Conservation (phyloP, 495 filamentous ascomycete species). For the Aeminium ludgeri region DNA sequence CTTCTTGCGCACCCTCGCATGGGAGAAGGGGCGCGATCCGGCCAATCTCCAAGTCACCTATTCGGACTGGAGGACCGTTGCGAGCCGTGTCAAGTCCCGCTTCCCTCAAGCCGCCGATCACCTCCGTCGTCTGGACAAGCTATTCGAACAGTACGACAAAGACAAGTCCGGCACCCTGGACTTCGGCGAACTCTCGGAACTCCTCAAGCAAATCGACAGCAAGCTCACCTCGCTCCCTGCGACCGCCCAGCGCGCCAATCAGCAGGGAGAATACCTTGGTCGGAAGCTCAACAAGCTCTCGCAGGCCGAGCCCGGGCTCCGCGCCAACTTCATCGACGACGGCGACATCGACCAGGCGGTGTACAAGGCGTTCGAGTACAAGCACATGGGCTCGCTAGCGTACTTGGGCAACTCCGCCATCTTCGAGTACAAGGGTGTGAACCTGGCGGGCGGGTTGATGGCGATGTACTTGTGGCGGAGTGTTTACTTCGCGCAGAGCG, state of each 20-base stretch:
- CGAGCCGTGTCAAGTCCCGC: constrained; percentile 61
- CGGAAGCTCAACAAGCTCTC: constrained; percentile 90
- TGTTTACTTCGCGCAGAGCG: constrained; percentile 95
- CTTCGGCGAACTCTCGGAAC: constrained; percentile 76
- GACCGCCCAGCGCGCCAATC: constrained; percentile 88
- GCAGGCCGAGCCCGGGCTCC: constrained; percentile 55
- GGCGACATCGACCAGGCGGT: constrained; percentile 85
- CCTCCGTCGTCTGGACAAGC: constrained; percentile 68
- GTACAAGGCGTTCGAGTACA: constrained; percentile 93
- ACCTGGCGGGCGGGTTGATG: constrained; percentile 67
- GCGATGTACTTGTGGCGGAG: constrained; percentile 95
- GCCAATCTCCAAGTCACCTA: constrained; percentile 69
- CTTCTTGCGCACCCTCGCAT: constrained; percentile 79
- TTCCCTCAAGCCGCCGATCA: constrained; percentile 92
- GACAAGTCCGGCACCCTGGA: constrained; percentile 86
- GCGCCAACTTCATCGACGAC: constrained; percentile 61
- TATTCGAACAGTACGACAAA: constrained; percentile 83
- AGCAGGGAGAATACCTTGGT: constrained; percentile 87
- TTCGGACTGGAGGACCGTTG: constrained; percentile 71
- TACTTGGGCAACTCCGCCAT: constrained; percentile 95
- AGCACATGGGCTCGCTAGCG: constrained; percentile 77
- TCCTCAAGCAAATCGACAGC: constrained; percentile 51
- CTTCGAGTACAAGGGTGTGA: constrained; percentile 72
- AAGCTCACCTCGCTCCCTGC: constrained; percentile 29
- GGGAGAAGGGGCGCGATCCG: constrained; percentile 79